Percentiles rank a stretch among this genome's conserved stretches.
Conservation (phyloP, 1,284 basidiomycete genomes). For the Ceraceosorus guamensis region DNA sequence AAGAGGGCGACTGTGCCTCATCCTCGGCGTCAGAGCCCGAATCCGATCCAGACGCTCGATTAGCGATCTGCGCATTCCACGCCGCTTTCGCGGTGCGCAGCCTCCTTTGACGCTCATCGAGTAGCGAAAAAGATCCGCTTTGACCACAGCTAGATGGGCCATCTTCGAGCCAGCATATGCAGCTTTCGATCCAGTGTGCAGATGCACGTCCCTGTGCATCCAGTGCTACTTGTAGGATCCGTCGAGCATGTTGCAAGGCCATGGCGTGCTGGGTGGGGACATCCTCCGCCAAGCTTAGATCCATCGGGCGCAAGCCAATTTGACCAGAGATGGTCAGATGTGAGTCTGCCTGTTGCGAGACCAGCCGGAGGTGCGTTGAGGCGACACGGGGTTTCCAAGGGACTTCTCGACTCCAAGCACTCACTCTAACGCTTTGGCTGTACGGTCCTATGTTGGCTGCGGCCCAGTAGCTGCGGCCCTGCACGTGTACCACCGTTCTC, state of each 20-base stretch:
- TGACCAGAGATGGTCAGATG: slow-evolving; percentile 85
- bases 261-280: slow-evolving; percentile 62
- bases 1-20: slow-evolving; percentile 1
- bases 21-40: slow-evolving; percentile 10
- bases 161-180: slow-evolving; percentile 40
- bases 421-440: slow-evolving; percentile 77
- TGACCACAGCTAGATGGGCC: no score
- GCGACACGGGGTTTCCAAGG: no score
- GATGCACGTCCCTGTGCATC: slow-evolving; percentile 12
- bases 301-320: slow-evolving; percentile 77
- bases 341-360: slow-evolving; percentile 58
- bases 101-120: no score
- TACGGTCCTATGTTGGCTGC: slow-evolving; percentile 99
- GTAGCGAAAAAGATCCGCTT: no score
- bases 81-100: no score
- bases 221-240: slow-evolving; percentile 55
- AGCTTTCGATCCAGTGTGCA: slow-evolving; percentile 38
- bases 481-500: slow-evolving; percentile 72
- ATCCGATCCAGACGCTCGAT: slow-evolving; percentile 5
- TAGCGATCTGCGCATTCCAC: slow-evolving; percentile 4
- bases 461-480: slow-evolving; percentile 94
- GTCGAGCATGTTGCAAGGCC: slow-evolving; percentile 69
- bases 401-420: no score
- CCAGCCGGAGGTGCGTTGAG: slow-evolving; percentile 1
- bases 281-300: slow-evolving; percentile 58